Evolutionary conservation across 2,329 filamentous ascomycete genomes (phyloP).

Genomic region (Fusarium sulawesiense): DNA sequence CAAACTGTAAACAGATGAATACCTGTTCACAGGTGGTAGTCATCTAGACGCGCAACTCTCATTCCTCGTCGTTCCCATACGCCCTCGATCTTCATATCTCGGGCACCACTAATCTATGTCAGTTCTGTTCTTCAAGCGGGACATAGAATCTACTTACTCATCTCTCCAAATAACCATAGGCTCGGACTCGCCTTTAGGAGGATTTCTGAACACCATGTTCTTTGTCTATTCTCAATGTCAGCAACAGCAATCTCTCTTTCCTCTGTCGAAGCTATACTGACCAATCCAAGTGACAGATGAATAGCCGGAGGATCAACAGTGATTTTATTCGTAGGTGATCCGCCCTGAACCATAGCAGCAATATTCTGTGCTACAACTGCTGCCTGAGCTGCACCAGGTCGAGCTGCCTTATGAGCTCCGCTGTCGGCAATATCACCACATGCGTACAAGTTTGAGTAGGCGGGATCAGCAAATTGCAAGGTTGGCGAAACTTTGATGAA

Average conservation of each 20-base stretch:
- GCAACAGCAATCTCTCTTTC: too few relatives aligned
- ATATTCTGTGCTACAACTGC: conserved; percentile 42
- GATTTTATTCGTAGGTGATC: conserved; percentile 20
- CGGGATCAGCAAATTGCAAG: conserved; percentile 40
- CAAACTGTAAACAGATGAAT: too few relatives aligned
- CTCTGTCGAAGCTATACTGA: background rate
- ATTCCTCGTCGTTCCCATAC: conserved; percentile 43
- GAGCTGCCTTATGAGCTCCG: conserved; percentile 43
- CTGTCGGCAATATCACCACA: conserved; percentile 45
- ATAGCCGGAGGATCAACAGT: conserved; percentile 38
- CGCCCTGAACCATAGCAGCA: conserved; percentile 34
- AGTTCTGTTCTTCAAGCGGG: accelerated
- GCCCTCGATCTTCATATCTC: conserved; percentile 39
- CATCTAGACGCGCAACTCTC: conserved; percentile 29
- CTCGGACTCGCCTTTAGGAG: conserved; percentile 33
- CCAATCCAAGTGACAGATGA: conserved; percentile 40
- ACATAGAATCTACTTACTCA: conserved; percentile 23
- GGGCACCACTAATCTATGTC: conserved; percentile 13
- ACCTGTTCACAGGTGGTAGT: conserved; percentile 36
- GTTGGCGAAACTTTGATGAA: conserved; percentile 40
- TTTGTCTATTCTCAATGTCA: conserved; percentile 21
- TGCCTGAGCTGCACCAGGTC: conserved; percentile 37
- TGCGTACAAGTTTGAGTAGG: conserved; percentile 40
- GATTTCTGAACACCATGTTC: conserved; percentile 45
- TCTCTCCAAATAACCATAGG: conserved; percentile 38